Base-by-base conservation (phyloP, 163 green algal genomes). In the Volvox carteri region DNA sequence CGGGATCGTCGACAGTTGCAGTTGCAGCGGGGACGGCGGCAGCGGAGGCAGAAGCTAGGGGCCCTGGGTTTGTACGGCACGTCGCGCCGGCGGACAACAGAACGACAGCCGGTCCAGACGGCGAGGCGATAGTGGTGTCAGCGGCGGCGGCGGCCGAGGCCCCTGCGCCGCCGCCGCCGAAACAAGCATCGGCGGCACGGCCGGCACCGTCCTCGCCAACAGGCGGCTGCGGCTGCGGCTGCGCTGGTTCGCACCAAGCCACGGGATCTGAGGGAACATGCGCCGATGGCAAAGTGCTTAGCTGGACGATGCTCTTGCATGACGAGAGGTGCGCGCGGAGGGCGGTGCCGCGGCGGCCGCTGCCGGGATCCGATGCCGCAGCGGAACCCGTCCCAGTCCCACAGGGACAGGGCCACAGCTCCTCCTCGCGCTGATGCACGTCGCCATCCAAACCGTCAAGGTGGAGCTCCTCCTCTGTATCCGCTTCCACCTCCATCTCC, bases 401-500 rank as follows among this genome's bases (percentile, higher is more conserved):
- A n/a, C n/a, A n/a, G n/a, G n/a, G n/a, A n/a, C n/a, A n/a, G n/a
- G n/a, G n/a, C n/a, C n/a, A n/a, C n/a, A n/a, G n/a, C n/a, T n/a
- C 11, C 33, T 33, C 58, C 58, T n/a, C 58, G 12, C 19, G 21
- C 37, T 37, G 68, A 42, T 16, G 37, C 30, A 42, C 58, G 7
- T 18, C 58, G 6, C 14, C 58, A 12, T 21, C 68, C 68, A 35
- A 14, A 4, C 72, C 7, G 58, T 37, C 11, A 19, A 70, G 58
- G 21, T n/a, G 21, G 19, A 70, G 21, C 58, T n/a, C 58, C 41
- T 28, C 44, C 72, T n/a, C 62, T 41, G n/a, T n/a, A n/a, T n/a
- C n/a, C n/a, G n/a, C n/a, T n/a, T n/a, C n/a, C n/a, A n/a, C n/a
- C 14, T 75, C 88, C 46, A 95, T 94, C 23, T 60, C 2, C 83